Conservation (phyloP, 2,329 filamentous ascomycete genomes). For the Paecilomyces sp. region DNA sequence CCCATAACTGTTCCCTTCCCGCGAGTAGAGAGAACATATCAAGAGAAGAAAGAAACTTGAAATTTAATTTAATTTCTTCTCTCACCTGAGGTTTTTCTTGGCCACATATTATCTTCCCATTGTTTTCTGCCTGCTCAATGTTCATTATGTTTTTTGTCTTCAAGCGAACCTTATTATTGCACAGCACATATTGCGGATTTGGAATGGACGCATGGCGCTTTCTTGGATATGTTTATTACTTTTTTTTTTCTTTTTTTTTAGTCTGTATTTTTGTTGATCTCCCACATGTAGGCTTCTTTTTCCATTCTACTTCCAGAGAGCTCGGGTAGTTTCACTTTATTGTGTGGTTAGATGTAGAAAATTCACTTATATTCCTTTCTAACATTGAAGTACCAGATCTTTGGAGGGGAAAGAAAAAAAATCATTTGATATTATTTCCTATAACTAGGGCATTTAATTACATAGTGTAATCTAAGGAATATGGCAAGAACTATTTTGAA, state of each 20-base stretch:
- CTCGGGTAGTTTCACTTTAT: neutral
- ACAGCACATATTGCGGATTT: no score
- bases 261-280: constrained; percentile 4
- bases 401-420: no score
- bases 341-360: no score
- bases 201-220: no score
- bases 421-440: neutral
- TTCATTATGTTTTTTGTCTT: constrained; percentile 1
- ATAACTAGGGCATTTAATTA: neutral
- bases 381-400: no score
- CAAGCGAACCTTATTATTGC: neutral
- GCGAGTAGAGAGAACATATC: neutral
- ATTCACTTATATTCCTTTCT: no score
- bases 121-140: neutral
- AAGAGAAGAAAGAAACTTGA: neutral
- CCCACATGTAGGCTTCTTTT: constrained; percentile 1
- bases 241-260: neutral
- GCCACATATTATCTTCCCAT: constrained; percentile 1
- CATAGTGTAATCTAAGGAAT: neutral
- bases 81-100: constrained; percentile 5
- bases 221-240: no score
- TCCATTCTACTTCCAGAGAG: neutral
- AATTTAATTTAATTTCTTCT: neutral
- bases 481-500: neutral
- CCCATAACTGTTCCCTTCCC: neutral